A percentile compares a stretch with the other conserved stretches of the same genome.
phyloP scores from a whole-genome alignment of 2,329 filamentous ascomycete species.

The Exophiala sideris region DNA sequence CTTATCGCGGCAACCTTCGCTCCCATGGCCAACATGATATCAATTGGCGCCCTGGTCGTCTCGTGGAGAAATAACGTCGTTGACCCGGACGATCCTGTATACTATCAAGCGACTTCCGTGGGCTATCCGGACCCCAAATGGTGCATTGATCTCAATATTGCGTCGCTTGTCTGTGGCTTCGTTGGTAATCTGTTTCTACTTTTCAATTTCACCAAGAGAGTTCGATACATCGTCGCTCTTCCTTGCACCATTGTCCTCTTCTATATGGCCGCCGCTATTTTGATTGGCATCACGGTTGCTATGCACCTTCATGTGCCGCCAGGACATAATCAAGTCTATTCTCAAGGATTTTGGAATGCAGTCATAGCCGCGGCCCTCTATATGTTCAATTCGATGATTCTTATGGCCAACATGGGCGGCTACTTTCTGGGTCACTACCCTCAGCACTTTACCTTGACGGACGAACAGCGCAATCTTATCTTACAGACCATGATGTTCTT shows the following conservation, averaged over 20 bases:
- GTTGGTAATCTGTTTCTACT: slow-evolving; percentile 77
- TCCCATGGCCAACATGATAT: slow-evolving; percentile 82
- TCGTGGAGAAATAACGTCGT: slow-evolving; percentile 64
- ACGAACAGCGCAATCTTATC: slow-evolving; percentile 82
- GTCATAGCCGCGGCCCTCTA: slow-evolving; percentile 77
- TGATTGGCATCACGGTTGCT: slow-evolving; percentile 64
- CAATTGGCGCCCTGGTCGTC: slow-evolving; percentile 78
- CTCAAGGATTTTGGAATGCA: slow-evolving; percentile 84
- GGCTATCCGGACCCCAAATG: slow-evolving; percentile 68
- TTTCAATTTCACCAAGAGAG: slow-evolving; percentile 77
- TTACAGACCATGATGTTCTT: slow-evolving; percentile 85
- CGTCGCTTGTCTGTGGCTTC: slow-evolving; percentile 72
- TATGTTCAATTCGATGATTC: slow-evolving; percentile 70
- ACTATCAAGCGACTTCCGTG: slow-evolving; percentile 49
- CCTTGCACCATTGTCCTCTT: slow-evolving; percentile 81
- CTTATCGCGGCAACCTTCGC: slow-evolving; percentile 81
- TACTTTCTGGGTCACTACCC: slow-evolving; percentile 72
- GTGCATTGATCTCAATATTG: slow-evolving; percentile 71
- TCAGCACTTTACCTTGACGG: slow-evolving; percentile 73
- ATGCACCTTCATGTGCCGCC: slow-evolving; percentile 61
- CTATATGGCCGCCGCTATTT: slow-evolving; percentile 61
- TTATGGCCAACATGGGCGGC: slow-evolving; percentile 75
- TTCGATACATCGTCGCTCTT: slow-evolving; percentile 77
- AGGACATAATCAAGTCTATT: slow-evolving; percentile 55
- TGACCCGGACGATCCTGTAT: slow-evolving; percentile 41